Evolutionary conservation across 306 rosid genomes (phyloP), one percentile per base, ranked within the genome.

Genomic region (Boehmeria nivea): DNA sequence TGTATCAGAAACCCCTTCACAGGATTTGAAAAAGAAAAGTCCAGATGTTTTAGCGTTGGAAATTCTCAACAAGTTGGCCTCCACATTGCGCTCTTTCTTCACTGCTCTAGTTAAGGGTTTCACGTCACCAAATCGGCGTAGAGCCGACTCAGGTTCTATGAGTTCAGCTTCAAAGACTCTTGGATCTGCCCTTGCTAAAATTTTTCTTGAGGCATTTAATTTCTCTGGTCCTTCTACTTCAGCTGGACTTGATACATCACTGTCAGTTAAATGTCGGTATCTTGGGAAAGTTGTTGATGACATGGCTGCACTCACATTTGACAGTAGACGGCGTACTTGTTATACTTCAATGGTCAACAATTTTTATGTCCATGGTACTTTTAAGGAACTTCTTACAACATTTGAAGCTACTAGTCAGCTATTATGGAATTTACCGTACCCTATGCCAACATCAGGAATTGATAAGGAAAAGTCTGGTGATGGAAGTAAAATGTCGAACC

Each of bases 331-430:
- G 13, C 93, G 88, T 3, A 81, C 90, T 75, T 93, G 96, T 66
- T 78, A 83, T 74, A 60, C 83, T 59, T 81, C 86, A 25, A 87
- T 89, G 86, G 75, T 93, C 44, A 93, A 93, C 70, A 75, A 88
- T 69, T 93, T 93, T 64, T 93, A 93, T 83, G 99, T 83, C 57
- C 87, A 88, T 34, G 96, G 95, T 55, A 85, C 96, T 51, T 85
- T 93, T 72, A 87, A 85, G 76, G 96, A 87, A 75, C 70, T 93
- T 43, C 83, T 93, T 38, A 85, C 88, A 53, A 93, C 99, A 47
- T 93, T 85, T 65, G 94, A 85, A 75, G 99, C 99, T 76, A 93
- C 99, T 54, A 87, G 99, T 79, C 99, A 93, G 60, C 67, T 93
- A 73, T 77, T 93, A 51, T 93, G 96, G 96, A 85, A 94, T 12